Percentiles rank a stretch among this genome's conserved stretches.
Evolutionary conservation across 2,329 filamentous ascomycete genomes (phyloP).

Genomic region (Lachnellula cervina): DNA sequence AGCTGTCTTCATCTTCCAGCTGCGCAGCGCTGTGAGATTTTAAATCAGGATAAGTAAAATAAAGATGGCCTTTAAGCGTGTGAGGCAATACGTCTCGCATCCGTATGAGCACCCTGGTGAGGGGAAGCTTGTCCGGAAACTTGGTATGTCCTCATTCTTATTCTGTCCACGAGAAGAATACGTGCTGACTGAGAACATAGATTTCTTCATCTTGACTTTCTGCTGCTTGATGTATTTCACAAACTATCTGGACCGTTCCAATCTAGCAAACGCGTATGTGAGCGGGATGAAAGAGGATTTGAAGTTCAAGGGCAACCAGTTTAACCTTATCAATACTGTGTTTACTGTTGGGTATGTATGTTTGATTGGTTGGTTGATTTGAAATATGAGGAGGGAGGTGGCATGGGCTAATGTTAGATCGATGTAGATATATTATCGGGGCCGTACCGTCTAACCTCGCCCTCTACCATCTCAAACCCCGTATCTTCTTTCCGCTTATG

Average conservation of each 20-base stretch:
- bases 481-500: constrained; percentile 60
- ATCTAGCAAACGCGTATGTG: constrained; percentile 51
- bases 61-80: constrained; percentile 8
- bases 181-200: constrained; percentile 14
- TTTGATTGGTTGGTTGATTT: not conserved
- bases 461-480: constrained; percentile 57
- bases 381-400: not conserved
- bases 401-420: not conserved
- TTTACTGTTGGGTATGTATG: constrained; percentile 30
- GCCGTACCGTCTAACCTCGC: constrained; percentile 59
- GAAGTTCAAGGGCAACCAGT: constrained; percentile 42
- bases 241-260: constrained; percentile 43
- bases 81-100: constrained; percentile 19
- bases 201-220: constrained; percentile 33
- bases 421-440: constrained; percentile 45
- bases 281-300: constrained; percentile 50
- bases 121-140: constrained; percentile 23
- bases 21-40: not conserved
- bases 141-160: constrained; percentile 14
- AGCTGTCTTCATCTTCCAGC: not conserved
- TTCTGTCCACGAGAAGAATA: constrained; percentile 26
- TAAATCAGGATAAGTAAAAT: not conserved
- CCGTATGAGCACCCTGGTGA: constrained; percentile 25
- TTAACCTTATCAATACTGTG: constrained; percentile 50
- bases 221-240: constrained; percentile 37